These are phyloP conservation scores for Bullera alba DNA, from an alignment of 768 basidiomycete species.

Conservation along the genomic window DNA sequence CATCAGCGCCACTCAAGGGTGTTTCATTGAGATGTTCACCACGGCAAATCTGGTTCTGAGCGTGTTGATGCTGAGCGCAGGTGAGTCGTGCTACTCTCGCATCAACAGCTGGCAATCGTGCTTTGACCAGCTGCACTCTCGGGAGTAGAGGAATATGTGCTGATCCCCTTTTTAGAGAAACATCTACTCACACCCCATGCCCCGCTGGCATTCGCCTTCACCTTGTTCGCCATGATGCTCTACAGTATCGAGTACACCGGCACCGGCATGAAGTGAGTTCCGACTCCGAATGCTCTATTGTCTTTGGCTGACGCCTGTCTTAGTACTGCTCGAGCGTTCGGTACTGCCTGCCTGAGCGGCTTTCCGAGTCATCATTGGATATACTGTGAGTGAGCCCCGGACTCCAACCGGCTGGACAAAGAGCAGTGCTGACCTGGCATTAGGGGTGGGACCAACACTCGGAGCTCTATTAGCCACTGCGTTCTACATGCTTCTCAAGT, in stretches of 20 bases:
- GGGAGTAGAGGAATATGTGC: background rate
- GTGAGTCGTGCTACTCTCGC: background rate
- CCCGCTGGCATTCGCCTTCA: slow-evolving; percentile 20
- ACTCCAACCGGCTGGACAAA: background rate
- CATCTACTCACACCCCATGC: slow-evolving; percentile 11
- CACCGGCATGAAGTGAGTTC: slow-evolving; percentile 21
- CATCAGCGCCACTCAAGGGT: slow-evolving; percentile 13
- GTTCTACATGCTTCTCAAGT: slow-evolving; percentile 58
- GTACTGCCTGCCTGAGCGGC: slow-evolving; percentile 11
- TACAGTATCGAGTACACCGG: slow-evolving; percentile 20
- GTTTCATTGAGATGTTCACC: slow-evolving; percentile 27
- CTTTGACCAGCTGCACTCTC: slow-evolving; percentile 1
- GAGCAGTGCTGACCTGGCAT: background rate
- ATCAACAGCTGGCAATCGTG: too few species aligned
- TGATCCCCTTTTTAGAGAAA: background rate
- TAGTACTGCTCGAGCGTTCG: slow-evolving; percentile 24
- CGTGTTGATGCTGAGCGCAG: slow-evolving; percentile 22
- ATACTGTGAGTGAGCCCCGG: slow-evolving; percentile 14
- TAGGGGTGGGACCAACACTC: slow-evolving; percentile 60
- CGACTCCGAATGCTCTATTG: background rate
- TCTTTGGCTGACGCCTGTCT: background rate
- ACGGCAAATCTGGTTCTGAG: slow-evolving; percentile 14
- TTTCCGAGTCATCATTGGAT: slow-evolving; percentile 17
- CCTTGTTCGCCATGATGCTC: slow-evolving; percentile 14
- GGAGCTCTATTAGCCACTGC: slow-evolving; percentile 58